phyloP scores from a whole-genome alignment of 441 rosid species.

The Bocquillonia castaneifolia region DNA sequence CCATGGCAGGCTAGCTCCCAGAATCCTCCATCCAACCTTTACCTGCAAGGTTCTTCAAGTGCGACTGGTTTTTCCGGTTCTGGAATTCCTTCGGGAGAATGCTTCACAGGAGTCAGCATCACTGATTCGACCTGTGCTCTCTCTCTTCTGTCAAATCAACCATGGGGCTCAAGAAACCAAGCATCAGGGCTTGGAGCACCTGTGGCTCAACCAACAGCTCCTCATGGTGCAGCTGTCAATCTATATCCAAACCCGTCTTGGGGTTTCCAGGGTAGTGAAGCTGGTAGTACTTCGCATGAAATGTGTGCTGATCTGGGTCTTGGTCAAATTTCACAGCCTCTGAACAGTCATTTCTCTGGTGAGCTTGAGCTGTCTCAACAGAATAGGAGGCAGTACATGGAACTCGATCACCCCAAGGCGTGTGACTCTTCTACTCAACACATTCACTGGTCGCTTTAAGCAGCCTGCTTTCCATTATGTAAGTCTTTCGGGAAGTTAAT shows the following conservation, averaged over 20 bases:
- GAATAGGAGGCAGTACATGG: conserved; percentile 49
- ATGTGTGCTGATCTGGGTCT: conserved; percentile 46
- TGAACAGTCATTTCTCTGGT: conserved; percentile 36
- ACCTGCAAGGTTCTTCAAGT: conserved; percentile 46
- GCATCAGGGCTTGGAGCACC: conserved; percentile 36
- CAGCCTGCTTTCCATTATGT: not conserved
- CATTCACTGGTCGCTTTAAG: conserved; percentile 64
- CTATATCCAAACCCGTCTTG: conserved; percentile 44
- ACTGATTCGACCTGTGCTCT: conserved; percentile 87
- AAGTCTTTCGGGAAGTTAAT: not conserved
- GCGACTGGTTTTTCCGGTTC: conserved; percentile 47
- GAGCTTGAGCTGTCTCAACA: conserved; percentile 51
- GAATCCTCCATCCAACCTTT: conserved; percentile 45
- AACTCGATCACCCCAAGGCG: conserved; percentile 49
- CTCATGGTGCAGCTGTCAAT: conserved; percentile 28
- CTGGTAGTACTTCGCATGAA: conserved; percentile 29
- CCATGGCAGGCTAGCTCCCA: conserved; percentile 48
- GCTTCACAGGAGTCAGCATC: conserved; percentile 50
- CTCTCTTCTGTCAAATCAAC: conserved; percentile 99
- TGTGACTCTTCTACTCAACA: conserved; percentile 51
- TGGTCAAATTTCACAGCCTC: conserved; percentile 50
- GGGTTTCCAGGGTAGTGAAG: conserved; percentile 48
- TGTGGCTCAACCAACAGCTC: conserved; percentile 42
- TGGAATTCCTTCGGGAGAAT: conserved; percentile 51
- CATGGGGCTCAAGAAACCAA: conserved; percentile 48